A percentile compares a stretch with the other conserved stretches of the same genome.
phyloP scores from a whole-genome alignment of 768 basidiomycete genomes.

The Panaeolus cyanescens region DNA sequence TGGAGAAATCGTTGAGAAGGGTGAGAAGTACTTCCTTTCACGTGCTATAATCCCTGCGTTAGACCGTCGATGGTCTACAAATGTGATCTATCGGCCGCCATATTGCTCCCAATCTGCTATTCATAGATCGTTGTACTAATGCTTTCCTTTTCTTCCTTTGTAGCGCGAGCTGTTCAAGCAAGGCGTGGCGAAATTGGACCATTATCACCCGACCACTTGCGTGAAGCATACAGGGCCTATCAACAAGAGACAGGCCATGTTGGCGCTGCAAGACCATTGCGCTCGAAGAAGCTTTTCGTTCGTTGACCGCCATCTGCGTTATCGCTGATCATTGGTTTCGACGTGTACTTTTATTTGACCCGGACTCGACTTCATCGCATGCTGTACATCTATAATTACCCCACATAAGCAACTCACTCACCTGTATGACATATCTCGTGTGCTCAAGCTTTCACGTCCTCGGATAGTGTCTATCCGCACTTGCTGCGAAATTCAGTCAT shows the following conservation, averaged over 20 bases:
- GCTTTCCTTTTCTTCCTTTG: not conserved
- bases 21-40: constrained; percentile 36
- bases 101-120: not conserved
- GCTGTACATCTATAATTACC: constrained; percentile 4
- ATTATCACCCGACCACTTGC: constrained; percentile 84
- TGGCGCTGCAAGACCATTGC: constrained; percentile 72
- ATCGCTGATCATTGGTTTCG: not conserved
- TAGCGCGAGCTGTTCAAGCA: constrained; percentile 77
- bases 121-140: not conserved
- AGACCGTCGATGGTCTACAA: not conserved
- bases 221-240: constrained; percentile 86
- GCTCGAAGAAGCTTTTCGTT: constrained; percentile 75
- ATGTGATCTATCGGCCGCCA: not conserved
- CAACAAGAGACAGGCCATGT: constrained; percentile 81
- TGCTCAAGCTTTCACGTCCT: not conserved
- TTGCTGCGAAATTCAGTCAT: not conserved
- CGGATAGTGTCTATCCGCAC: not conserved
- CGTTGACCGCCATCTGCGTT: constrained; percentile 36
- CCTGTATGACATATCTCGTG: no score
- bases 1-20: constrained; percentile 89
- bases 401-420: no score
- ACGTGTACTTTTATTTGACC: constrained; percentile 1
- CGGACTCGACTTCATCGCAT: not conserved
- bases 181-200: constrained; percentile 76
- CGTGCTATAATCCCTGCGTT: not conserved